Evolutionary conservation across 164 flowering plant genomes (phyloP), one percentile per base, ranked within the genome.

Genomic region (Vitis rupestris): DNA sequence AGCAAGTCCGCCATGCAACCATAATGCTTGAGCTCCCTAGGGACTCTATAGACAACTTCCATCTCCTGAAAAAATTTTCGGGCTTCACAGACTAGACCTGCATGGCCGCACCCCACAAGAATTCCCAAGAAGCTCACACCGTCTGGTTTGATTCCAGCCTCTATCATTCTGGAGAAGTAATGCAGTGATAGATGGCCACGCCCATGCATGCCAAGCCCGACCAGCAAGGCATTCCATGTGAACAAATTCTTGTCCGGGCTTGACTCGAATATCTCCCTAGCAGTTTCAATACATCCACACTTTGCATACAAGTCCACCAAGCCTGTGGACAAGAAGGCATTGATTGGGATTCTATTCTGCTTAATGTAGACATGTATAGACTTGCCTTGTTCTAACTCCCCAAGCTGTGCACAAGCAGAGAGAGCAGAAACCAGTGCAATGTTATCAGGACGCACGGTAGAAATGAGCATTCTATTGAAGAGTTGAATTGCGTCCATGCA

Each of bases 1-100:
- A 91, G 85, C 80, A 91, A 67, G 75, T 93, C 98, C 23, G 87
- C 90, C 97, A 91, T 86, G 85, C 91, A 92, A 8, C 96, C 94
- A 17, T 86, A 90, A 69, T 92, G 96, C 79, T 87, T 89, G 16
- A 80, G 85, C 82, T 88, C 97, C 50, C 81, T 75, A 16, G 50
- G 75, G 14, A 90, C 90, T n/a, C 80, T 75, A 48, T 85, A 83
- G 1, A 78, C 79, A 17, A 63, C 1, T 72, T 88, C 93, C 95
- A 93, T 90, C 27, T 84, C 78, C 15, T 77, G 50, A 54, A 93
- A 89, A 61, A 87, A 67, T 59, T 63, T 72, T 30, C 71, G 68
- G 0, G 96, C 95, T 61, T 84, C 80, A 51, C 69, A 23, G 1
- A 90, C 83, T 2, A 88, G 81, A 57, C 98, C 97, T 0, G 81